These are phyloP conservation scores for Dianthus caryophyllus DNA, from an alignment of 148 eudicot genomes.

Conservation along the genomic window DNA sequence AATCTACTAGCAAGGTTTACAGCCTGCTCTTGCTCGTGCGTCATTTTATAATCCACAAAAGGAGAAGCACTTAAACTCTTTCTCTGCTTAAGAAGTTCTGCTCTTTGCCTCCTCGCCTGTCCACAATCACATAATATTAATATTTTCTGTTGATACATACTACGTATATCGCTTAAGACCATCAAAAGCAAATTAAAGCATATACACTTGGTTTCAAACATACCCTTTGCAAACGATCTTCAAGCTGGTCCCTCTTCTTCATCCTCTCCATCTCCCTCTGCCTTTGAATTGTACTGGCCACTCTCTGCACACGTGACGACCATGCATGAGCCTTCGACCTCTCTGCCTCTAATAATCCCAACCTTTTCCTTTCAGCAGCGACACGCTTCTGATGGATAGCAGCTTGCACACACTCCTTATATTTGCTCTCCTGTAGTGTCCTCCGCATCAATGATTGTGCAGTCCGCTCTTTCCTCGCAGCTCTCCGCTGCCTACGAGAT, in stretches of 20 bases:
- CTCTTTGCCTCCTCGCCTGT: slow-evolving; percentile 94
- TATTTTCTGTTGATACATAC: background rate
- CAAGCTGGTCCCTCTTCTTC: slow-evolving; percentile 61
- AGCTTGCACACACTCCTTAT: slow-evolving; percentile 82
- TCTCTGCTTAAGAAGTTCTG: slow-evolving; percentile 66
- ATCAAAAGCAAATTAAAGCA: background rate
- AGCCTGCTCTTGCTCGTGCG: slow-evolving; percentile 51
- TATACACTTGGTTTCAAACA: slow-evolving; percentile 12
- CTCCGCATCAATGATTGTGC: slow-evolving; percentile 72
- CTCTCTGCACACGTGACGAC: slow-evolving; percentile 61
- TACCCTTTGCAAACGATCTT: slow-evolving; percentile 79
- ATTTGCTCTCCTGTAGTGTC: slow-evolving; percentile 69
- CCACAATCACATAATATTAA: background rate
- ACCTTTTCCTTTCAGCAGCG: slow-evolving; percentile 86
- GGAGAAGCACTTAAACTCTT: slow-evolving; percentile 35
- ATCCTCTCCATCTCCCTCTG: slow-evolving; percentile 80
- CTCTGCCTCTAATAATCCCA: slow-evolving; percentile 81
- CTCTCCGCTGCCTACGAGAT: slow-evolving; percentile 70
- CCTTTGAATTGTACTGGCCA: slow-evolving; percentile 51
- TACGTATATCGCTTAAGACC: background rate
- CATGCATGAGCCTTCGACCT: slow-evolving; percentile 76
- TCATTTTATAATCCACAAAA: slow-evolving; percentile 32
- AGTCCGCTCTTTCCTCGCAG: slow-evolving; percentile 66
- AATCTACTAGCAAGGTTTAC: slow-evolving; percentile 60
- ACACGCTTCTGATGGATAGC: slow-evolving; percentile 84